Conservation (phyloP, 129 eudicot species). For the Gnaphalium uliginosum region DNA sequence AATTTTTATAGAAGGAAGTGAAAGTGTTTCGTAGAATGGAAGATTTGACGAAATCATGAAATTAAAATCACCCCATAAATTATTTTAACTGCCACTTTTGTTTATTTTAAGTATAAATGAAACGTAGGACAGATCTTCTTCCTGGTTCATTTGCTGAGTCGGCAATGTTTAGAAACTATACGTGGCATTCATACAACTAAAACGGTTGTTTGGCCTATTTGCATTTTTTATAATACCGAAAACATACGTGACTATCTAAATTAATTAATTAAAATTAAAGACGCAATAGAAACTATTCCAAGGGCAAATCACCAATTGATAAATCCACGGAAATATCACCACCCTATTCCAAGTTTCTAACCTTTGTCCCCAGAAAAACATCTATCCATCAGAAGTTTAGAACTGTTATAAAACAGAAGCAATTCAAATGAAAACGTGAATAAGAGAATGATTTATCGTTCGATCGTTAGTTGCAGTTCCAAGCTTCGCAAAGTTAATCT, state of each 20-base stretch:
- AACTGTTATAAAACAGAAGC: too few relatives aligned
- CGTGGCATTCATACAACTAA: conserved; percentile 22
- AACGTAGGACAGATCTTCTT: conserved; percentile 19
- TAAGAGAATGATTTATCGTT: conserved; percentile 20
- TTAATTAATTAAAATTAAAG: too few relatives aligned
- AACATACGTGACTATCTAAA: too few relatives aligned
- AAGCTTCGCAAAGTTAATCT: conserved; percentile 27
- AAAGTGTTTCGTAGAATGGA: conserved; percentile 5
- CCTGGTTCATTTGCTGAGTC: conserved; percentile 29
- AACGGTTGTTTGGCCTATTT: neutral
- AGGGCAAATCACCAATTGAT: too few relatives aligned
- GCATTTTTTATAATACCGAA: too few relatives aligned
- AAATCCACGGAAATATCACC: too few relatives aligned
- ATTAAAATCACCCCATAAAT: neutral
- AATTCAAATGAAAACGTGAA: neutral
- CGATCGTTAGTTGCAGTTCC: conserved; percentile 21
- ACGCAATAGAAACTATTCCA: too few relatives aligned
- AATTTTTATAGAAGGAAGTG: conserved; percentile 19
- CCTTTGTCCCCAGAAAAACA: too few relatives aligned
- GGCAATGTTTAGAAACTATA: conserved; percentile 21
- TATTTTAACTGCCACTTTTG: neutral
- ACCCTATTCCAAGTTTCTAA: too few relatives aligned
- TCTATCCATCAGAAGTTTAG: too few relatives aligned
- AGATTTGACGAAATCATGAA: neutral
- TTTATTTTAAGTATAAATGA: neutral